Percentiles rank a stretch among this genome's conserved stretches.
Conservation (phyloP, 352 stramenopile genomes). For the Globisporangium viniferum region DNA sequence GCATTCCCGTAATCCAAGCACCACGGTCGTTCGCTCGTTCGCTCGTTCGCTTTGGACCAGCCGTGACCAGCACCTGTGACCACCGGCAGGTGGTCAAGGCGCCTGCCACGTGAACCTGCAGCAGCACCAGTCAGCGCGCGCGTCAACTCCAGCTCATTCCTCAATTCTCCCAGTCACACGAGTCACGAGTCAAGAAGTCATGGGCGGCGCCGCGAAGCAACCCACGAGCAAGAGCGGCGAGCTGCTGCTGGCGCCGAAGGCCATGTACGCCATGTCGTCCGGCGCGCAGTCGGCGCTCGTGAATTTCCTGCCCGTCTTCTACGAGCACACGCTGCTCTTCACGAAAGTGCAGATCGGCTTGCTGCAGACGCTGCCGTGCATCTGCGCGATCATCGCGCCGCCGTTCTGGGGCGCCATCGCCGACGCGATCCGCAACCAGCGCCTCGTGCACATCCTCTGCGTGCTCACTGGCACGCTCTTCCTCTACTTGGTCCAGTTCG, state of each 20-base stretch:
- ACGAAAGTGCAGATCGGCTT: constrained; percentile 77
- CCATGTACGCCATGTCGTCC: constrained; percentile 73
- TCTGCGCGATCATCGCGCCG: constrained; percentile 63
- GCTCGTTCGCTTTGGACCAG: background rate
- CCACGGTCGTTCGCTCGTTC: constrained; percentile 2
- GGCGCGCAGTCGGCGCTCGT: constrained; percentile 60
- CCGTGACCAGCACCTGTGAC: background rate
- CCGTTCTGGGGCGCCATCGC: constrained; percentile 75
- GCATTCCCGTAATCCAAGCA: constrained; percentile 10
- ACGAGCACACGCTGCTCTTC: constrained; percentile 57
- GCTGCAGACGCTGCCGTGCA: constrained; percentile 61
- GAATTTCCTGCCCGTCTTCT: constrained; percentile 80
- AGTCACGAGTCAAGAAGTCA: constrained; percentile 12
- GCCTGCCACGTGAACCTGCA: background rate
- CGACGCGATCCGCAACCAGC: constrained; percentile 63
- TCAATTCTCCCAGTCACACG: background rate
- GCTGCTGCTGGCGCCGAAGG: constrained; percentile 66
- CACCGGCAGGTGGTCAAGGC: background rate
- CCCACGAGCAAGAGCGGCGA: constrained; percentile 7
- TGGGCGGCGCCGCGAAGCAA: constrained; percentile 18
- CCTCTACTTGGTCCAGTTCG: constrained; percentile 57
- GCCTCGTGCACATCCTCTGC: constrained; percentile 58
- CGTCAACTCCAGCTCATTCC: constrained; percentile 1
- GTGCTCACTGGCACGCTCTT: constrained; percentile 55
- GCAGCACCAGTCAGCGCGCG: background rate